Percentiles rank a stretch among this genome's conserved stretches.
phyloP scores from a whole-genome alignment of 1,139 yeast genomes.

The Pichia sp. region DNA sequence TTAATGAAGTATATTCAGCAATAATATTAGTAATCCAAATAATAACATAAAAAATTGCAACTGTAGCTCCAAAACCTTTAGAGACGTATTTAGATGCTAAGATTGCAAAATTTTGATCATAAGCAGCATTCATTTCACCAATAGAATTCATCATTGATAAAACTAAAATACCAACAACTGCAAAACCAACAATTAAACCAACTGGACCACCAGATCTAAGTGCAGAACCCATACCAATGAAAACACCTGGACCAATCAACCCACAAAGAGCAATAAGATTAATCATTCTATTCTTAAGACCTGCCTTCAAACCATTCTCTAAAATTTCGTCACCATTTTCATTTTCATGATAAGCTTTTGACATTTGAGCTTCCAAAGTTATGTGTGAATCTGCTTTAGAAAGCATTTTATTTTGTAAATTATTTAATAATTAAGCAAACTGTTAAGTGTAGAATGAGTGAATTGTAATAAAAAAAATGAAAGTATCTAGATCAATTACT shows the following conservation, averaged over 20 bases:
- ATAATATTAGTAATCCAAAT: constrained; percentile 55
- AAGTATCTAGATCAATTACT: no score
- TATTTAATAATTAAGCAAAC: no score
- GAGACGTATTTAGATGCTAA: constrained; percentile 48
- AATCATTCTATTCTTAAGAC: constrained; percentile 25
- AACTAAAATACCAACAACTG: constrained; percentile 50
- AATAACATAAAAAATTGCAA: constrained; percentile 50
- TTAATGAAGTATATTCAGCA: constrained; percentile 51
- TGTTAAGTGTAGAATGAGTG: no score
- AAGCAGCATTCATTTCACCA: constrained; percentile 51
- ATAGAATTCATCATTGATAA: constrained; percentile 52
- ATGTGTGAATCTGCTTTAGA: constrained; percentile 6
- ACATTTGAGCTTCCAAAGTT: constrained; percentile 12
- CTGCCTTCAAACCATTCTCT: constrained; percentile 29
- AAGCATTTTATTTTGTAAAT: constrained; percentile 7
- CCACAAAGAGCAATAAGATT: constrained; percentile 22
- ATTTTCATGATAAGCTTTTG: constrained; percentile 23
- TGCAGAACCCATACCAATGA: constrained; percentile 25
- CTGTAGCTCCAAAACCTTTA: constrained; percentile 52
- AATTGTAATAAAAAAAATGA: no score
- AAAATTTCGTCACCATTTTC: constrained; percentile 27
- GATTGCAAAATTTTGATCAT: constrained; percentile 51
- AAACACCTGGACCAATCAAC: constrained; percentile 26
- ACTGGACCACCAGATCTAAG: constrained; percentile 24
- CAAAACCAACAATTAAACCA: constrained; percentile 37